phyloP scores from a whole-genome alignment of 2,329 filamentous ascomycete genomes.

The Microthyrium microscopicum region DNA sequence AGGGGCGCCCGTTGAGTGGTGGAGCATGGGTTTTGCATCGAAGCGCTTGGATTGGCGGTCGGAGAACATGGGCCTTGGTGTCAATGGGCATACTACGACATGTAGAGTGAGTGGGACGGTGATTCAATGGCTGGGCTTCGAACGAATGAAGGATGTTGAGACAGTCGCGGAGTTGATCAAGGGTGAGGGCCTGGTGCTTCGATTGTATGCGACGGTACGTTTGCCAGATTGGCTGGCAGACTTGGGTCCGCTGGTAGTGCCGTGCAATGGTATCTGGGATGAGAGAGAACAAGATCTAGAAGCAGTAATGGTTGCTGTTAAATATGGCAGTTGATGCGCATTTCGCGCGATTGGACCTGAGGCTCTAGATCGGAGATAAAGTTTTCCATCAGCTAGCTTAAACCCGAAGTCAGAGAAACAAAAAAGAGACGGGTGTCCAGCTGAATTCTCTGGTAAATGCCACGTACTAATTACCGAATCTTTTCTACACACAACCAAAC shows the following conservation, averaged over 20 bases:
- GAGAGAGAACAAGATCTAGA: constrained; percentile 11
- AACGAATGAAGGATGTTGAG: background rate
- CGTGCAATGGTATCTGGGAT: constrained; percentile 18
- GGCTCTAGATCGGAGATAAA: no score
- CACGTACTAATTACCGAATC: no score
- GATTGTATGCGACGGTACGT: background rate
- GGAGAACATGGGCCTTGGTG: no score
- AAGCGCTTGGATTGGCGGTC: constrained; percentile 1
- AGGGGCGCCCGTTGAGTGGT: constrained; percentile 67
- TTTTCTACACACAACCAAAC: no score
- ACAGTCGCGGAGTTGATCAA: background rate
- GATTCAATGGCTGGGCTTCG: background rate
- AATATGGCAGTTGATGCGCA: no score
- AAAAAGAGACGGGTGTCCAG: no score
- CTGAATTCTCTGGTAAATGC: no score
- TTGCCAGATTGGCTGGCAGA: background rate
- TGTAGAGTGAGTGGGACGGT: background rate
- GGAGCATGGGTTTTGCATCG: constrained; percentile 41
- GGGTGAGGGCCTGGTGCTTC: background rate
- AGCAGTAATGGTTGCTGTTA: constrained; percentile 11
- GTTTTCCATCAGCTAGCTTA: no score
- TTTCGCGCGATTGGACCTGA: no score
- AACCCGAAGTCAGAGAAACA: no score
- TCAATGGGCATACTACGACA: background rate
- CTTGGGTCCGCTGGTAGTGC: constrained; percentile 11